A percentile compares a stretch with the other conserved stretches of the same genome.
Evolutionary conservation across 2,329 filamentous ascomycete genomes (phyloP).

Genomic region (Chaetomium sp.): DNA sequence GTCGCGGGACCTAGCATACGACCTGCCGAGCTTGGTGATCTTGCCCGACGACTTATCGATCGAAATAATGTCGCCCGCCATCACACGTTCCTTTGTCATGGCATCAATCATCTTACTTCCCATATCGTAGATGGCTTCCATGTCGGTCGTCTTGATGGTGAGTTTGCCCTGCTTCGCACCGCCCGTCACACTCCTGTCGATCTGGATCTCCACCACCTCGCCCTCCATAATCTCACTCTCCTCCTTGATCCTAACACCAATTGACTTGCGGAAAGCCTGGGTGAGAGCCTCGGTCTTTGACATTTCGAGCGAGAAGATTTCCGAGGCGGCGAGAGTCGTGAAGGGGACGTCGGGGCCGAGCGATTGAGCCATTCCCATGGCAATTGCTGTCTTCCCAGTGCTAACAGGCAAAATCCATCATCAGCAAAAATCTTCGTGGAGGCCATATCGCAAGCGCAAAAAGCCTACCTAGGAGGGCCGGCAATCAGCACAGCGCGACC

Average conservation of each 20-base stretch:
- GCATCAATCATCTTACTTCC: conserved; percentile 99
- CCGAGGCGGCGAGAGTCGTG: conserved; percentile 88
- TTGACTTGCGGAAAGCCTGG: conserved; percentile 98
- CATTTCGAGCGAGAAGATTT: conserved; percentile 99
- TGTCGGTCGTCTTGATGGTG: conserved; percentile 98
- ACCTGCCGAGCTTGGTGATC: conserved; percentile 93
- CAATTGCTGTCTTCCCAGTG: conserved; percentile 96
- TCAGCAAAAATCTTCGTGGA: not conserved
- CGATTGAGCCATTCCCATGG: conserved; percentile 97
- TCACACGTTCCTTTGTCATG: conserved; percentile 98
- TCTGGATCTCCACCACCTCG: conserved; percentile 97
- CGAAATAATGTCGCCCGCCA: conserved; percentile 96
- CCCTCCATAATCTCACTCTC: conserved; percentile 99
- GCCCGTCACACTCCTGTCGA: conserved; percentile 92
- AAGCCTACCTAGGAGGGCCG: conserved; percentile 68
- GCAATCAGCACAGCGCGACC: conserved; percentile 91
- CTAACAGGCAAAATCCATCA: conserved; percentile 38
- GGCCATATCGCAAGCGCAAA: too few species aligned
- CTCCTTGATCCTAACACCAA: conserved; percentile 96
- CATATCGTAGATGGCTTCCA: conserved; percentile 99
- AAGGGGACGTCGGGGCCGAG: conserved; percentile 92
- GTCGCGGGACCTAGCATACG: conserved; percentile 88
- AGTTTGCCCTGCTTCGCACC: conserved; percentile 98
- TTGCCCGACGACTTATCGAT: conserved; percentile 98
- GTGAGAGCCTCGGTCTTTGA: conserved; percentile 97